Evolutionary conservation across 2,329 filamentous ascomycete genomes (phyloP), one percentile per base, ranked within the genome.

Genomic region (Ceratocystis harringtonii): DNA sequence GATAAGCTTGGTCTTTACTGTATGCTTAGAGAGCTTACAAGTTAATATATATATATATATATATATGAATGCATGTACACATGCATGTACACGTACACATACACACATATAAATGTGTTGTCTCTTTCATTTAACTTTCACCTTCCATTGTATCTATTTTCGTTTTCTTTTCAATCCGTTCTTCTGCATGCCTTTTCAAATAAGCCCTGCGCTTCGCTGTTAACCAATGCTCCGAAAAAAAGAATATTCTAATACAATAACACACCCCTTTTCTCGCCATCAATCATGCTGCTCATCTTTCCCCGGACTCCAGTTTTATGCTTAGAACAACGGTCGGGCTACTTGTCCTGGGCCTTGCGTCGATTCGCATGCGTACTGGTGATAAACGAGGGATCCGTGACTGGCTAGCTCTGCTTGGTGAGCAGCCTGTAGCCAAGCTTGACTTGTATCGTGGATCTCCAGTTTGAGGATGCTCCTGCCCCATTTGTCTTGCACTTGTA

Each of bases 321-420:
- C 25, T 58, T 32, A 30, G 55, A 8, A n/a, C 28, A 10, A 36
- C 12, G 10, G 55, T 58, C 28, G 15, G 55, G 55, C 32, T 32
- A 30, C 25, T 48, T 62, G n/a, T 62, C 36, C 45, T 19, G 43
- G 3, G 8, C 55, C 22, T 58, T n/a, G 25, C 30, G 3, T 30
- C 25, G 10, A 5, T 4, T 22, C 15, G 30, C 17, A 52, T 6
- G 3, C 43, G 61, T 28, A 10, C 15, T 19, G 61, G 61, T 1
- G 44, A 63, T n/a, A 63, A 32, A n/a, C 61, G 61, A 17, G 61
- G 61, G 8, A 63, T 63, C 10, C 61, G 41, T 50, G 61, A 63
- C 30, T 63, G 44, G 5, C 43, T 12, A 15, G 25, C 45, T 19
- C 19, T 52, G 6, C 2, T n/a, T 8, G 44, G 44, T 28, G 43